Evolutionary conservation across 2,329 filamentous ascomycete species (phyloP).

Genomic region (Aspergillus terreus): DNA sequence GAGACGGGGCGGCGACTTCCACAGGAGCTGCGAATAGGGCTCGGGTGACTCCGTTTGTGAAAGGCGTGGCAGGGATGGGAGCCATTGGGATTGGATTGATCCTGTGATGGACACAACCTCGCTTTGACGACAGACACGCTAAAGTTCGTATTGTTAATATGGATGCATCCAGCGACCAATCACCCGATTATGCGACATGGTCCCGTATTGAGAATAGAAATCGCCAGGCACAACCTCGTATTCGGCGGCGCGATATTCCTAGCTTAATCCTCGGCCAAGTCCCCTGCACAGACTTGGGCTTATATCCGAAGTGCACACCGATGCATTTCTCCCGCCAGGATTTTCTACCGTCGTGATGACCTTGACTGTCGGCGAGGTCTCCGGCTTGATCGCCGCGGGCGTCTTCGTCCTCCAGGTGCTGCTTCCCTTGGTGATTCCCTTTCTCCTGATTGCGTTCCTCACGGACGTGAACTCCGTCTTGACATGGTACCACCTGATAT

Average conservation of each 20-base stretch:
- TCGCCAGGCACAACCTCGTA: not conserved
- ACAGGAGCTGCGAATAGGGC: not conserved
- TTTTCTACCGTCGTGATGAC: not conserved
- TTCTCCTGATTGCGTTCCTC: conserved; percentile 35
- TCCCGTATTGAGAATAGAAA: not conserved
- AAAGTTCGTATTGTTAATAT: too few relatives aligned
- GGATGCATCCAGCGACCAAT: too few relatives aligned
- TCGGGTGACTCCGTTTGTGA: not conserved
- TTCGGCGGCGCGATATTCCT: not conserved
- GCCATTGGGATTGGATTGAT: not conserved
- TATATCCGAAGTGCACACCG: too few relatives aligned
- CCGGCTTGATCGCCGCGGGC: conserved; percentile 39
- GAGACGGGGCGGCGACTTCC: not conserved
- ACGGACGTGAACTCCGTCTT: conserved; percentile 34
- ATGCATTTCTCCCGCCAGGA: too few relatives aligned
- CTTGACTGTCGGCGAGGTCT: conserved; percentile 37
- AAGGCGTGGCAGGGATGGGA: not conserved
- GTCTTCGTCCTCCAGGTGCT: conserved; percentile 37
- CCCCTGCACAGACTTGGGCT: not conserved
- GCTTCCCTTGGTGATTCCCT: conserved; percentile 33
- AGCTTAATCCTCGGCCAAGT: not conserved
- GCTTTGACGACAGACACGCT: not conserved
- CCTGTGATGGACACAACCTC: not conserved
- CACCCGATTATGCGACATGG: too few relatives aligned
- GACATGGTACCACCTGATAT: conserved; percentile 31